phyloP scores from a whole-genome alignment of 2,329 filamentous ascomycete genomes.

The Juglanconis oblonga region DNA sequence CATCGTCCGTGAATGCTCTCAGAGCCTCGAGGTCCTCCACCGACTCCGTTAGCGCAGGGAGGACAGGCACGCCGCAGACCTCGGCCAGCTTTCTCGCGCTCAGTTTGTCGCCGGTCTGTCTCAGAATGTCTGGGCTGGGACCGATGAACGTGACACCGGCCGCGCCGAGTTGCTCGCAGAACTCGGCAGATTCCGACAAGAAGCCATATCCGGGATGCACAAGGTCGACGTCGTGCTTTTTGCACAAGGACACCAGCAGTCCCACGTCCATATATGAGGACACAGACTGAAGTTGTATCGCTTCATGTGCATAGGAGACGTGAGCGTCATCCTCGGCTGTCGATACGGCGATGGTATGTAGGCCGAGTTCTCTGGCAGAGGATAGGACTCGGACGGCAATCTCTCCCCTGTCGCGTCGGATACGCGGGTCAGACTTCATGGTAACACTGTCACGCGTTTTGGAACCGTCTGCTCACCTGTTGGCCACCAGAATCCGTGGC shows the following conservation, averaged over 20 bases:
- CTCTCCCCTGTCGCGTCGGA: conserved; percentile 41
- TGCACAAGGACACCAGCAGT: conserved; percentile 6
- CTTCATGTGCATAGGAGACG: conserved; percentile 46
- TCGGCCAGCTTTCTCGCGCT: conserved; percentile 9
- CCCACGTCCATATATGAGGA: conserved; percentile 9
- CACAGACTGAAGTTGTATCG: conserved; percentile 45
- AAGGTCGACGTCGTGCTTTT: conserved; percentile 3
- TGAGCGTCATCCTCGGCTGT: conserved; percentile 54
- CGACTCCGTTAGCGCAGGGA: neutral
- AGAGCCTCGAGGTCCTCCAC: neutral
- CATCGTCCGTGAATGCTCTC: neutral
- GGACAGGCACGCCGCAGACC: conserved; percentile 1
- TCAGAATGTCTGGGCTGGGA: conserved; percentile 3
- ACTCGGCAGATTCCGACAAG: conserved; percentile 8
- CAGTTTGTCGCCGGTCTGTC: conserved; percentile 10
- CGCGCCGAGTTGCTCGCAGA: conserved; percentile 2
- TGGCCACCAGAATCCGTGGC: conserved; percentile 3
- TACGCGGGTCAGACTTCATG: neutral
- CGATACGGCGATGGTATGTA: conserved; percentile 56
- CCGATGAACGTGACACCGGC: conserved; percentile 8
- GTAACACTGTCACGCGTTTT: neutral
- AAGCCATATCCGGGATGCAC: conserved; percentile 15
- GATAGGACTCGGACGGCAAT: conserved; percentile 61
- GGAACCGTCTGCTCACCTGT: neutral
- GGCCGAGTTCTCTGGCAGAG: conserved; percentile 54